A percentile compares a stretch with the other conserved stretches of the same genome.
Evolutionary conservation across 2,329 filamentous ascomycete genomes (phyloP).

Genomic region (Seiridium cupressi): DNA sequence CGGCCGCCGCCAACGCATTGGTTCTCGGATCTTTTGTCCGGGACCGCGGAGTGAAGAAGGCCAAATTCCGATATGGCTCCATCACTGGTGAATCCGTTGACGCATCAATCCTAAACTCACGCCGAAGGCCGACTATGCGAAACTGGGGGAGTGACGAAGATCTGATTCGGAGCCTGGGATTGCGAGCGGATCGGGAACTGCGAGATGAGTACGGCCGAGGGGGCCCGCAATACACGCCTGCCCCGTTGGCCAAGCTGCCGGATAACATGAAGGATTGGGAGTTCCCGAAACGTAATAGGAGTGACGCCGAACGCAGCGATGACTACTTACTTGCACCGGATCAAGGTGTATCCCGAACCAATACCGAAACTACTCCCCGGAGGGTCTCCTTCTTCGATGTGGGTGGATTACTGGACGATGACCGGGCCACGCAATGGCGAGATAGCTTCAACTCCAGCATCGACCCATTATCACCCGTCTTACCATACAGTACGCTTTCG

Average conservation of each 20-base stretch:
- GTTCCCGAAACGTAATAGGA: constrained; percentile 39
- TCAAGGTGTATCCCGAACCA: constrained; percentile 28
- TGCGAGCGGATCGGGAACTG: constrained; percentile 58
- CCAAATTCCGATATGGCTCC: constrained; percentile 70
- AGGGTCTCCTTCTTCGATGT: constrained; percentile 83
- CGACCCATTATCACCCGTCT: constrained; percentile 27
- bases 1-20: constrained; percentile 81
- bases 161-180: constrained; percentile 76
- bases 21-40: constrained; percentile 91
- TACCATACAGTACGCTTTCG: constrained; percentile 13
- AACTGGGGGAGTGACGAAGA: constrained; percentile 92
- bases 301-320: constrained; percentile 40
- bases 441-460: constrained; percentile 41
- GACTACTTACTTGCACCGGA: constrained; percentile 39
- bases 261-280: constrained; percentile 46
- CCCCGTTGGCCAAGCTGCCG: constrained; percentile 30
- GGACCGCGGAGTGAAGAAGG: constrained; percentile 86
- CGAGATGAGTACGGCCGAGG: constrained; percentile 30
- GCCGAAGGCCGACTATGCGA: constrained; percentile 50
- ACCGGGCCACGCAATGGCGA: constrained; percentile 32
- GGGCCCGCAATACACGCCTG: constrained; percentile 30
- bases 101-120: constrained; percentile 30
- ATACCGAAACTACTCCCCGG: constrained; percentile 45
- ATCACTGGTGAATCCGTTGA: constrained; percentile 63
- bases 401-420: constrained; percentile 68